Base-by-base conservation (phyloP, 306 rosid genomes). In the Adenanthera pavonina region DNA sequence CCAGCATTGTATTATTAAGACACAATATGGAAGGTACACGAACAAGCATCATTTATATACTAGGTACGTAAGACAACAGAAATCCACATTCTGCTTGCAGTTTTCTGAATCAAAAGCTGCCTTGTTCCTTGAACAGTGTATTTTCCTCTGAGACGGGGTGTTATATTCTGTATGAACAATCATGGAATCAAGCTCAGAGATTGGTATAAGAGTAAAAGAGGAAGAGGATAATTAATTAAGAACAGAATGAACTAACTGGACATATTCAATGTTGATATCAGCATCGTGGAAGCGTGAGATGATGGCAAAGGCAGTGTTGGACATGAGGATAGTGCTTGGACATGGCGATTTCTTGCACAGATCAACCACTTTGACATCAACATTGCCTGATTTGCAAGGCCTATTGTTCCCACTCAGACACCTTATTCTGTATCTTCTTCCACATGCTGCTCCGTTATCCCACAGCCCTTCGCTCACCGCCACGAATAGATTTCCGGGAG, bases 331-430 rank as follows among this genome's bases (percentile, higher is more conserved):
- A 13, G 95, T 87, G 40, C 83, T 30, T 16, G 89, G 76, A 72
- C 97, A 92, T 4, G 94, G 86, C 0, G 88, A 77, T 5, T 10
- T 14, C 1, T 47, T 34, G 67, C 97, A 91, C 2, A 81, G 80
- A 82, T 93, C 89, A n/a, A 93, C 96, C 17, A 93, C 91, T 53
- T 84, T 84, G 17, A 91, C 96, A 2, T 88, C 92, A 30, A 93
- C 78, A 9, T 75, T 85, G 13, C 80, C 89, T 35, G 83, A 79
- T 75, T 87, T 93, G 88, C 97, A 93, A n/a, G 97, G 92, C 16
- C 73, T 86, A 2, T 79, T 83, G 7, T 80, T 61, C 12, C 97
- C 94, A 82, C 95, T 92, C 59, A 92, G 59, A 36, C 97, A 93
- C 57, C 94, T 78, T 62, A 90, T 14, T 84, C 88, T 86, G 85